Conservation (phyloP, 176 grass and related monocot species). For the Leersia perrieri region DNA sequence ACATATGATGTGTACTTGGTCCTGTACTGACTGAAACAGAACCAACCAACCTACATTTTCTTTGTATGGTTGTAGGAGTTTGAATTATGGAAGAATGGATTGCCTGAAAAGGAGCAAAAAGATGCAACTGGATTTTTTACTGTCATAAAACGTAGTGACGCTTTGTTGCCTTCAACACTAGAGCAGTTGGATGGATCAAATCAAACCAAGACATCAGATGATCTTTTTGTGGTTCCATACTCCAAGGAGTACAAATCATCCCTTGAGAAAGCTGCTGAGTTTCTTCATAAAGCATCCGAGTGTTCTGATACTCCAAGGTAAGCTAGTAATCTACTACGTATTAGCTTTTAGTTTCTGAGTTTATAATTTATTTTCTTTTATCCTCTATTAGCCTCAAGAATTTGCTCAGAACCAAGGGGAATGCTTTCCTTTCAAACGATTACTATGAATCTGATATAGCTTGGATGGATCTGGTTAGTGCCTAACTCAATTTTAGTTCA, state of each 20-base stretch:
- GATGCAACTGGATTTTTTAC: conserved; percentile 79
- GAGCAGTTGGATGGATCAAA: conserved; percentile 22
- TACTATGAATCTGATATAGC: conserved; percentile 98
- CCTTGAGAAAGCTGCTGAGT: conserved; percentile 67
- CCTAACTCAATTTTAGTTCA: conserved; percentile 21
- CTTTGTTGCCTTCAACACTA: conserved; percentile 26
- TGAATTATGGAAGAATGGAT: conserved; percentile 70
- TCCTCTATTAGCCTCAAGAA: conserved; percentile 69
- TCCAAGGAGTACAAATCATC: conserved; percentile 68
- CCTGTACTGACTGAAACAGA: conserved; percentile 11
- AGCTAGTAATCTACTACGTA: neutral
- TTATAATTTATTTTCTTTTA: conserved; percentile 20
- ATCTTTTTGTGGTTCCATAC: conserved; percentile 81
- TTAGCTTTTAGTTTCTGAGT: neutral
- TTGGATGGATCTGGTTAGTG: conserved; percentile 95
- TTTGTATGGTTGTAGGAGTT: conserved; percentile 66
- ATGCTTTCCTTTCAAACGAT: conserved; percentile 92
- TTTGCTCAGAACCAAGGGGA: conserved; percentile 77
- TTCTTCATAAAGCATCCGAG: conserved; percentile 72
- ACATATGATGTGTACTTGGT: conserved; percentile 14
- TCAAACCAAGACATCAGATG: conserved; percentile 48
- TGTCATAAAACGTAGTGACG: conserved; percentile 65
- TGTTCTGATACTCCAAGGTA: conserved; percentile 83
- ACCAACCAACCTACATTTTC: neutral
- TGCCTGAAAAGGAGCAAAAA: conserved; percentile 65